Conservation (phyloP, 192 early-diverging fungal species). For the Martensiomyces pterosporus region DNA sequence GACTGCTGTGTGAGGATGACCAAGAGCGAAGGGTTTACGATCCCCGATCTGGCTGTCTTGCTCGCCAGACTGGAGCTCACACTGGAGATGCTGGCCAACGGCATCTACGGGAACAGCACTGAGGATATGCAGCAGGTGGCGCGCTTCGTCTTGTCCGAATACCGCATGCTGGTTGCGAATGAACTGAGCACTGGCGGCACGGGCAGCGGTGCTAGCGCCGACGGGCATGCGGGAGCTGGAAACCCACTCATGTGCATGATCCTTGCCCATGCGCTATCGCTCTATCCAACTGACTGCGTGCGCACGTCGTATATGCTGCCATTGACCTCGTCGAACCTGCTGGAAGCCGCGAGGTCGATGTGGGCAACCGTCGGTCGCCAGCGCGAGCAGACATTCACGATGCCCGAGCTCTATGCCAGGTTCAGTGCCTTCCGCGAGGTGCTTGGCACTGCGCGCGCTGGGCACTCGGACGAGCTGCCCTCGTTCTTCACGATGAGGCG, state of each 20-base stretch:
- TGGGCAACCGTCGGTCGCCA: background rate
- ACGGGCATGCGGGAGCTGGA: background rate
- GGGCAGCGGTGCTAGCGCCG: too few relatives aligned
- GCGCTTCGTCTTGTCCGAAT: conserved; percentile 2
- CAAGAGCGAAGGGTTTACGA: background rate
- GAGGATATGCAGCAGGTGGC: conserved; percentile 15
- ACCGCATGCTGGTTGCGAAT: background rate
- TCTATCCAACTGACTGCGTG: conserved; percentile 6
- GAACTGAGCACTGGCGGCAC: too few relatives aligned
- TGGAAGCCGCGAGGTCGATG: background rate
- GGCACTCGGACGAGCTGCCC: conserved; percentile 9
- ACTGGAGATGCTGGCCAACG: conserved; percentile 7
- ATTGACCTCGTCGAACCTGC: conserved; percentile 1
- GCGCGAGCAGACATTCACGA: background rate
- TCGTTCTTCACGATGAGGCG: conserved; percentile 7
- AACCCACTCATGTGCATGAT: conserved; percentile 2
- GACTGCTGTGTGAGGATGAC: background rate
- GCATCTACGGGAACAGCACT: background rate
- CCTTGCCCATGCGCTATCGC: conserved; percentile 15
- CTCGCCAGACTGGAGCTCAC: conserved; percentile 14
- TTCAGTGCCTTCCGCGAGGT: conserved; percentile 5
- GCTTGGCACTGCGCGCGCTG: background rate
- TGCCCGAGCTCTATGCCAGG: conserved; percentile 10
- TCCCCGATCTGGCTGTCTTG: conserved; percentile 17
- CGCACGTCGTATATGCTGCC: conserved; percentile 6